Conservation (phyloP, 257 asterid genomes). For the Nicotiana knightiana region DNA sequence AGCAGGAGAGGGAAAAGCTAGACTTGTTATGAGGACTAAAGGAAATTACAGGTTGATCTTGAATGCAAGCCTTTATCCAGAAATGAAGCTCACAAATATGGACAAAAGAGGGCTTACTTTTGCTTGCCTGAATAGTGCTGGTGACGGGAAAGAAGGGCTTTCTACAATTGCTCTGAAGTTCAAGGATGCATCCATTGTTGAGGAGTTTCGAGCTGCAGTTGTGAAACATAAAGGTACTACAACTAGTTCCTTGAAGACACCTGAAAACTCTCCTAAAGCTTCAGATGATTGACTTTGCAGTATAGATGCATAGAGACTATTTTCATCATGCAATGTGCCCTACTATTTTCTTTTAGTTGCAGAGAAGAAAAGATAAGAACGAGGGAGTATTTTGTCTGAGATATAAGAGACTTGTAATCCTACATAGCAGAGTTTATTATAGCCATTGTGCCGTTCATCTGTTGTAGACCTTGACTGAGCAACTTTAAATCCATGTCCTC, state of each 20-base stretch:
- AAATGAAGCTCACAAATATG: conserved; percentile 86
- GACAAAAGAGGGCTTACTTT: conserved; percentile 88
- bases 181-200: conserved; percentile 64
- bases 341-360: conserved; percentile 4
- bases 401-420: conserved; percentile 6
- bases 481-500: background rate
- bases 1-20: conserved; percentile 49
- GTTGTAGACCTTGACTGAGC: background rate
- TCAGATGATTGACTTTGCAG: conserved; percentile 32
- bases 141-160: conserved; percentile 63
- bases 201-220: conserved; percentile 60
- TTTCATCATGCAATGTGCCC: conserved; percentile 7
- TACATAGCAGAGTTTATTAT: conserved; percentile 1
- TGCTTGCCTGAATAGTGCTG: conserved; percentile 74
- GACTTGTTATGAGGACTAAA: conserved; percentile 80
- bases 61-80: conserved; percentile 84
- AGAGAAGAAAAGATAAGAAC: background rate
- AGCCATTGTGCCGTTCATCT: background rate
- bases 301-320: background rate
- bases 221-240: conserved; percentile 40
- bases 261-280: conserved; percentile 79
- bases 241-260: conserved; percentile 44
- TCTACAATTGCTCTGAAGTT: conserved; percentile 86
- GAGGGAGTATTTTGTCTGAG: background rate
- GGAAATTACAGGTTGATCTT: conserved; percentile 82